Base-by-base conservation (phyloP, 306 rosid genomes). In the Mucuna pruriens region DNA sequence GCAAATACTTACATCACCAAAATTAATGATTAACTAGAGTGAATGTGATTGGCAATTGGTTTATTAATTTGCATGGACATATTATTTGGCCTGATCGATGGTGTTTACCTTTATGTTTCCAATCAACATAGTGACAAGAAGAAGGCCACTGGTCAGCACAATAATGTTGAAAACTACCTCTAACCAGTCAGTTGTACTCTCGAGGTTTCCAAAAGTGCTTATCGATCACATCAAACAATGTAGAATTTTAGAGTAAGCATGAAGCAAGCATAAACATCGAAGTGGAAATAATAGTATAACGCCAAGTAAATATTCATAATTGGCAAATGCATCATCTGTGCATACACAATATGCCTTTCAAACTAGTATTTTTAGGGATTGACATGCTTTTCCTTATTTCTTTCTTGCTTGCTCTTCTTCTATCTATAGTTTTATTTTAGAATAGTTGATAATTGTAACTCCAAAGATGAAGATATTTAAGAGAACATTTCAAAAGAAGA, bases 201-300 rank as follows among this genome's bases (percentile, higher is more conserved):
- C 97, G 76, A 94, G 83, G 87, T 92, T 94, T 9, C 98, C 98
- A 34, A 94, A 94, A n/a, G 96, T 92, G 88, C 98, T 94, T 88
- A 78, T 57, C 51, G 44, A 78, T 57, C 51, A 51, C 76, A 40
- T 55, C 11, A 51, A 79, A 20, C n/a, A 40, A 60, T 1, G 16
- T 4, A 22, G 15, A 70, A 29, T 8, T 31, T 77, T 5, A 6
- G 26, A 20, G 58, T 46, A 34, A 49, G 12, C 1, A 72, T 51
- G 46, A 80, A 80, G 57, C 74, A 80, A 80, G 5, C 5, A 25
- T n/a, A 48, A 20, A 23, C 64, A 17, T 45, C 64, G 72, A 49
- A 45, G 11, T 19, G 3, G 4, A 79, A 31, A 29, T 40, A 68
- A 36, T 69, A 3, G 4, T 25, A n/a, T n/a, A 68, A 68, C n/a